phyloP scores from a whole-genome alignment of 768 basidiomycete species.

The Lentinula sp. region DNA sequence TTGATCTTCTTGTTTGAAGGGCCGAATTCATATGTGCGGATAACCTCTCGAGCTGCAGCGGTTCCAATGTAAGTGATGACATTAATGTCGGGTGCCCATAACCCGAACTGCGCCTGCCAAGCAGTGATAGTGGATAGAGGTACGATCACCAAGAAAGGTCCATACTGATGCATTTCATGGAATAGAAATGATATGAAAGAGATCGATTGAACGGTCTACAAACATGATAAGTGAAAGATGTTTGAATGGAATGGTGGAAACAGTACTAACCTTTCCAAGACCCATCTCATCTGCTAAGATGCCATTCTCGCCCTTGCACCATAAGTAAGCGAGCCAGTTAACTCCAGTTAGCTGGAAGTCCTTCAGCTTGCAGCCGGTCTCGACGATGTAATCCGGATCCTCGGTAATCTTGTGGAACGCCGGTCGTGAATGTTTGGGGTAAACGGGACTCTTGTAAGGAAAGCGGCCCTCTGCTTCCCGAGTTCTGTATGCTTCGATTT shows the following conservation, averaged over 20 bases:
- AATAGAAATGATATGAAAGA: constrained; percentile 92
- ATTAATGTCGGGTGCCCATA: constrained; percentile 96
- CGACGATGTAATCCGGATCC: constrained; percentile 80
- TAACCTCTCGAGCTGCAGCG: constrained; percentile 80
- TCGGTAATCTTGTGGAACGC: constrained; percentile 75
- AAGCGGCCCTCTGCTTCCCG: constrained; percentile 77
- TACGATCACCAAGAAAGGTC: constrained; percentile 96
- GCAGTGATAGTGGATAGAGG: constrained; percentile 97
- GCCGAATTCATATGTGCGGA: constrained; percentile 90
- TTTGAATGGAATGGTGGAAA: neutral
- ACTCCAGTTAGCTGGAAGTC: constrained; percentile 98
- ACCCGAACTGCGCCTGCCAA: constrained; percentile 92
- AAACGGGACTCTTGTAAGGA: constrained; percentile 76
- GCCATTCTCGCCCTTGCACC: constrained; percentile 93
- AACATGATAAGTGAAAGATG: constrained; percentile 9
- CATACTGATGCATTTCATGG: constrained; percentile 88
- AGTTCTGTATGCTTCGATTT: constrained; percentile 73
- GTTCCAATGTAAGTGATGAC: constrained; percentile 96
- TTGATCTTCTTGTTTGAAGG: constrained; percentile 82
- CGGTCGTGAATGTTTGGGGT: constrained; percentile 66
- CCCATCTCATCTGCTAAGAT: constrained; percentile 99
- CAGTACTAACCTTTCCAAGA: constrained; percentile 72
- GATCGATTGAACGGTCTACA: constrained; percentile 91
- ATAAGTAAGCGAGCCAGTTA: constrained; percentile 97
- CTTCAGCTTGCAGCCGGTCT: constrained; percentile 82